phyloP scores from a whole-genome alignment of 192 early-diverging fungal species.

The Podila minutissima region DNA sequence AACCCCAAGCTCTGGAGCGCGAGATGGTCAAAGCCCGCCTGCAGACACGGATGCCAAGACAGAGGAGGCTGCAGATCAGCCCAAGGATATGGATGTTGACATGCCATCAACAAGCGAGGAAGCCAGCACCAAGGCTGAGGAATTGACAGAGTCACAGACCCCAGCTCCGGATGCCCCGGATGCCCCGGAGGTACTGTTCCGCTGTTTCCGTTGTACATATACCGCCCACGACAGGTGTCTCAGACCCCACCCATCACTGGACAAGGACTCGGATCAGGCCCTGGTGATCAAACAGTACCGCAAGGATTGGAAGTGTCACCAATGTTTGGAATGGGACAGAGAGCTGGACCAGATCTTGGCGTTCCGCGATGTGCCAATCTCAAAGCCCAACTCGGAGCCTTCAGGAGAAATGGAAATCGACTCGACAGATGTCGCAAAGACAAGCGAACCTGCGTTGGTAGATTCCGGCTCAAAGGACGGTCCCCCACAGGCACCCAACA shows the following conservation, averaged over 20 bases:
- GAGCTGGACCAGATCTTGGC: slow-evolving; percentile 49
- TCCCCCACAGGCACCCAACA: slow-evolving; percentile 20
- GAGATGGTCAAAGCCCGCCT: neutral
- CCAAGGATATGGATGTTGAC: slow-evolving; percentile 15
- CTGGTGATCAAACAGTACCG: slow-evolving; percentile 43
- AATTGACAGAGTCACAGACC: neutral
- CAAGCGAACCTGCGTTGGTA: neutral
- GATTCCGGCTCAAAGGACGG: slow-evolving; percentile 4
- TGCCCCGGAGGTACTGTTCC: slow-evolving; percentile 25
- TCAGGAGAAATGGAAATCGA: slow-evolving; percentile 24
- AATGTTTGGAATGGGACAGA: slow-evolving; percentile 49
- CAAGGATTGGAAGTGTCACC: slow-evolving; percentile 51
- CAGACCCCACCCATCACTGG: slow-evolving; percentile 16
- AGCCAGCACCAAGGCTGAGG: neutral
- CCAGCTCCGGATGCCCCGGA: neutral
- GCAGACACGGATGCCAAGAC: neutral
- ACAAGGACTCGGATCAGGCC: neutral
- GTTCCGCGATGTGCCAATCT: slow-evolving; percentile 29
- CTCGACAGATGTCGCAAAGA: slow-evolving; percentile 4
- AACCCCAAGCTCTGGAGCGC: neutral
- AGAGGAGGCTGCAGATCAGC: slow-evolving; percentile 3
- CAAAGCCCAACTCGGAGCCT: slow-evolving; percentile 1
- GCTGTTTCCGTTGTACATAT: slow-evolving; percentile 50
- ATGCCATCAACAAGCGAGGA: neutral
- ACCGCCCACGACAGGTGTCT: slow-evolving; percentile 47